A percentile compares a stretch with the other conserved stretches of the same genome.
These are phyloP conservation scores for Polygonum aviculare DNA, from an alignment of 148 eudicot genomes.

Conservation along the genomic window DNA sequence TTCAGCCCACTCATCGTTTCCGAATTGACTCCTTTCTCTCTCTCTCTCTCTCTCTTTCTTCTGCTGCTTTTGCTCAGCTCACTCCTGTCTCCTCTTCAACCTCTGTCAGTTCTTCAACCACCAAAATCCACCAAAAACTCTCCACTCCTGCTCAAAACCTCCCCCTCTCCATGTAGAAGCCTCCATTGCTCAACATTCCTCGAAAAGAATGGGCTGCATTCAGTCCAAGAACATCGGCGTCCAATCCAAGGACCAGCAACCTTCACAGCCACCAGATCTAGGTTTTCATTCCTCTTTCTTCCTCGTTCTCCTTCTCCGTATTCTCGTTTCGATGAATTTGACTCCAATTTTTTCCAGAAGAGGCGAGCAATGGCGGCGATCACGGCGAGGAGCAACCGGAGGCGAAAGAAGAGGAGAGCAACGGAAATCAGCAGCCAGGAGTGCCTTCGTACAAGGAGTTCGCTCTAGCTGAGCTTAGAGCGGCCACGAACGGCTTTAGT, in stretches of 20 bases:
- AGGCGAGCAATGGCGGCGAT: not conserved
- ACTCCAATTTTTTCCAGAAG: conserved; percentile 5
- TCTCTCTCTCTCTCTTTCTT: conserved; percentile 15
- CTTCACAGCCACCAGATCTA: conserved; percentile 35
- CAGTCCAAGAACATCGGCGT: conserved; percentile 31
- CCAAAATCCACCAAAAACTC: not conserved
- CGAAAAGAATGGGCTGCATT: conserved; percentile 34
- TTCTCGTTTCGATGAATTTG: conserved; percentile 5
- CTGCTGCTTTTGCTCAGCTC: conserved; percentile 7
- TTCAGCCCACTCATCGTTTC: not conserved
- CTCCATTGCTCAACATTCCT: not conserved
- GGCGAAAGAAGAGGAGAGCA: conserved; percentile 26
- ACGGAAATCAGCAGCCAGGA: conserved; percentile 14
- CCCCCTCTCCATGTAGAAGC: not conserved
- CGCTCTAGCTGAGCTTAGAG: conserved; percentile 31
- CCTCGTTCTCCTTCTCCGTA: not conserved
- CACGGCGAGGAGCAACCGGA: conserved; percentile 20
- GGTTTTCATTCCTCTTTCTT: conserved; percentile 18
- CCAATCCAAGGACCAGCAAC: not conserved
- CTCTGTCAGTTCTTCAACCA: conserved; percentile 9
- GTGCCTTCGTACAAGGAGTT: conserved; percentile 36
- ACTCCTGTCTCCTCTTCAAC: conserved; percentile 7
- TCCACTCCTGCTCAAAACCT: conserved; percentile 1
- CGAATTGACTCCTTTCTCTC: conserved; percentile 9
- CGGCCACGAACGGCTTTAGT: conserved; percentile 45